Evolutionary conservation across 257 asterid species (phyloP), one percentile per base, ranked within the genome.

Genomic region (Ilex aquifolium): DNA sequence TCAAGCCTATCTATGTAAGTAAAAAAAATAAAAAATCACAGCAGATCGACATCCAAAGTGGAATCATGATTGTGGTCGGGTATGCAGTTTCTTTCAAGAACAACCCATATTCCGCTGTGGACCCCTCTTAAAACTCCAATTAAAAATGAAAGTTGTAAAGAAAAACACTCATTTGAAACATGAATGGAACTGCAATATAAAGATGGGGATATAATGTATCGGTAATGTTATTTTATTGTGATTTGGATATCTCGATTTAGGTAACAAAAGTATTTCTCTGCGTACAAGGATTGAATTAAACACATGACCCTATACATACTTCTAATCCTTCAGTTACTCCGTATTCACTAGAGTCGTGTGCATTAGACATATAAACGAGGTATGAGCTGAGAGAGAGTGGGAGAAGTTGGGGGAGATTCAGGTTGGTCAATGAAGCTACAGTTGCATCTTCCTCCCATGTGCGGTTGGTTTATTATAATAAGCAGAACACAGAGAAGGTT

Each of bases 371-470:
- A 17, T 44, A 7, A 61, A 21, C 13, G 12, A 40, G 39, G 53
- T 46, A 15, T 50, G 51, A 31, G 56, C 30, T 29, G 30, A 56
- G 6, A 71, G 53, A 40, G 32, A 49, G 57, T 52, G 60, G 30
- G 56, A 56, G 56, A 65, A 55, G 39, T 50, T 61, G 62, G 49
- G 51, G 49, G 51, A 49, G 60, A 67, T 76, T 64, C 40, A 63
- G 80, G 79, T 79, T 70, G 79, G 81, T 71, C 62, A 68, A 74
- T 71, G 71, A 78, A 68, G 74, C 48, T 8, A 59, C 68, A 70
- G 76, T 60, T 68, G 73, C 69, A 80, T 72, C 76, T 68, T 77
- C 79, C 75, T 70, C 70, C 85, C 89, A 83, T 83, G 86, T 83
- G 82, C 86, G 53, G 57, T 14, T 60, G 62, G 73, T 56, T 50